These are phyloP conservation scores for Picea engelmannii DNA, from an alignment of 83 land plant species.

Conservation along the genomic window DNA sequence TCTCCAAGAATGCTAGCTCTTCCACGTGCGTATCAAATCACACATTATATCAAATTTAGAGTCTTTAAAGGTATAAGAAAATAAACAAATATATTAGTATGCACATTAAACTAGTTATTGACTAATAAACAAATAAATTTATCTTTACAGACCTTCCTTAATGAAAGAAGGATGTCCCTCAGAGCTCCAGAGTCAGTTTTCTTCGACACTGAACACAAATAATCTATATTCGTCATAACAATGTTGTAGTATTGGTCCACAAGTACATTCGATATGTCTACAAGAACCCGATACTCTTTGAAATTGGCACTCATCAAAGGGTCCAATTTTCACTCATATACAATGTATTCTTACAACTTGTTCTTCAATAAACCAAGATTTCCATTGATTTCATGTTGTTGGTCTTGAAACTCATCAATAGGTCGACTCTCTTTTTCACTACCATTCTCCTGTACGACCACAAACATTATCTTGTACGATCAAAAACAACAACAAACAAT, in stretches of 20 bases:
- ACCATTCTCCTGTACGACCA: too few relatives aligned
- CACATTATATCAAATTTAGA: too few relatives aligned
- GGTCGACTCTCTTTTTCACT: neutral
- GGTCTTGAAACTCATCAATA: neutral
- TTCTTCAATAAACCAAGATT: slow-evolving; percentile 28
- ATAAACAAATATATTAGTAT: neutral
- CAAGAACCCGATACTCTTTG: slow-evolving; percentile 83
- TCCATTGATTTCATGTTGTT: slow-evolving; percentile 6
- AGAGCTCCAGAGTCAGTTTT: slow-evolving; percentile 47
- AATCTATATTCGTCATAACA: slow-evolving; percentile 39
- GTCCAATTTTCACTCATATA: slow-evolving; percentile 39
- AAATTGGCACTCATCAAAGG: slow-evolving; percentile 30
- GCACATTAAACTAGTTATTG: neutral
- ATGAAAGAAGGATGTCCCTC: slow-evolving; percentile 34
- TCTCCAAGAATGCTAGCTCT: too few relatives aligned
- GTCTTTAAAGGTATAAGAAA: too few relatives aligned
- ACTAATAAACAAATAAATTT: neutral
- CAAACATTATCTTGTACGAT: too few relatives aligned
- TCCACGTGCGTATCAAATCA: too few relatives aligned
- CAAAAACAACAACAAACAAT: too few relatives aligned
- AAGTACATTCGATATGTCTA: slow-evolving; percentile 54
- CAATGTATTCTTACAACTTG: slow-evolving; percentile 29
- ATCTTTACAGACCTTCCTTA: slow-evolving; percentile 40
- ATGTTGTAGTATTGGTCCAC: slow-evolving; percentile 69
- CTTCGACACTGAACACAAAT: slow-evolving; percentile 46